Evolutionary conservation across 106 monocot species (phyloP), one percentile per base, ranked within the genome.

Genomic region (Iris macrosiphon): DNA sequence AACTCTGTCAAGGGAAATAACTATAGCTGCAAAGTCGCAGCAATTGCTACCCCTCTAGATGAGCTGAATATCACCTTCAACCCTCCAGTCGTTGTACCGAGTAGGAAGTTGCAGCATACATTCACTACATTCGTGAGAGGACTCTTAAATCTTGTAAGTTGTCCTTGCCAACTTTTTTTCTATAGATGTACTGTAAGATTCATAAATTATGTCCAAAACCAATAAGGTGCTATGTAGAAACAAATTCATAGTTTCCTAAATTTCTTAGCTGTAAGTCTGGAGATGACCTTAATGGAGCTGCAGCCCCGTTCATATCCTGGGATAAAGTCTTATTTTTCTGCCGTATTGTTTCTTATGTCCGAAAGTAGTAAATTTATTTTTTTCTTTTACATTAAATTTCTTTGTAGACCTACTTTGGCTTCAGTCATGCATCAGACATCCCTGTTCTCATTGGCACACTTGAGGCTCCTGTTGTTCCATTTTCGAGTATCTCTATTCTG

Each of bases 101-200:
- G 24, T 17, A 77, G 98, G 65, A 91, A 51, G 32, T 15, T 91
- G 30, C 98, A 98, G 22, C 98, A 98, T 67, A 91, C 98, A 22
- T 67, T 75, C 51, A 66, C 91, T 28, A 98, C 98, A 57, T 98
- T 98, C 26, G 66, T 98, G 28, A 87, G 91, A 53, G 98, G 98
- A 38, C 62, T 87, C 16, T 55, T 98, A 38, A 84, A 87, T 30
- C 81, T 83, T 63, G 98, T 91, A 81, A 83, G 91, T 64, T 35
- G n/a, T n/a, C n/a, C n/a, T n/a, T n/a, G n/a, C n/a, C n/a, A n/a
- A 30, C 41, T 40, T 17, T 57, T 18, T 5, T 40, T 26, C n/a
- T n/a, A n/a, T n/a, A n/a, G n/a, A n/a, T n/a, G n/a, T n/a, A n/a
- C n/a, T n/a, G n/a, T n/a, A n/a, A n/a, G n/a, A n/a, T n/a, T n/a